Conservation (phyloP, 2,329 filamentous ascomycete genomes). For the Metarhizium humberi region DNA sequence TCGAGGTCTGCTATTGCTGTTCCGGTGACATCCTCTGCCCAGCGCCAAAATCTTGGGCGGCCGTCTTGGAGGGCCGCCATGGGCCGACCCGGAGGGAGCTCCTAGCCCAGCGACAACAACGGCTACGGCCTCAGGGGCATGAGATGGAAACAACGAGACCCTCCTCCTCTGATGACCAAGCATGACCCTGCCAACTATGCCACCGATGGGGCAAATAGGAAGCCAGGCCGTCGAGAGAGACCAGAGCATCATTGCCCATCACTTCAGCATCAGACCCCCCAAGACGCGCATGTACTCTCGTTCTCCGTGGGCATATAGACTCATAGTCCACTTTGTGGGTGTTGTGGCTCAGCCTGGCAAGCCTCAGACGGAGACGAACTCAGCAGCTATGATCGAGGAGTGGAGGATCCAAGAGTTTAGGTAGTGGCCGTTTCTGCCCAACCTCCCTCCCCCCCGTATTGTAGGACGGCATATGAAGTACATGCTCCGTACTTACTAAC, state of each 20-base stretch:
- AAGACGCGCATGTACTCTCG: background rate
- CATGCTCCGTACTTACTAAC: background rate
- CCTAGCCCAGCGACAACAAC: background rate
- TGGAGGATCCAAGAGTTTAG: background rate
- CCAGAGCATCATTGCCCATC: background rate
- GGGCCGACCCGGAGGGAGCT: too few relatives aligned
- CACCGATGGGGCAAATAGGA: slow-evolving; percentile 3
- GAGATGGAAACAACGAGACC: background rate
- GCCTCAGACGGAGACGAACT: background rate
- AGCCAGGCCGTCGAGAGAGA: background rate
- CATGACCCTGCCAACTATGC: background rate
- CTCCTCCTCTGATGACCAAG: slow-evolving; percentile 1
- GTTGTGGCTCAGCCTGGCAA: background rate
- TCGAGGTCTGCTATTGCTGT: slow-evolving; percentile 7
- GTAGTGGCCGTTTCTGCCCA: slow-evolving; percentile 5
- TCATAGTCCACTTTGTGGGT: background rate
- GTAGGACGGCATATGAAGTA: too few relatives aligned
- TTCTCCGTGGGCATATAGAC: too few relatives aligned
- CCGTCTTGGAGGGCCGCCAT: background rate
- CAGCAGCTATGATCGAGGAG: background rate
- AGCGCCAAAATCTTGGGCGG: background rate
- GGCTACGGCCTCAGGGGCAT: slow-evolving; percentile 4
- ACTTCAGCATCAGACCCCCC: background rate
- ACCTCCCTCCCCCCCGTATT: background rate
- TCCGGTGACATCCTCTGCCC: slow-evolving; percentile 11